A percentile compares a stretch with the other conserved stretches of the same genome.
These are phyloP conservation scores for Paramarasmius palmivorus DNA, from an alignment of 1,284 basidiomycete species.

Conservation along the genomic window DNA sequence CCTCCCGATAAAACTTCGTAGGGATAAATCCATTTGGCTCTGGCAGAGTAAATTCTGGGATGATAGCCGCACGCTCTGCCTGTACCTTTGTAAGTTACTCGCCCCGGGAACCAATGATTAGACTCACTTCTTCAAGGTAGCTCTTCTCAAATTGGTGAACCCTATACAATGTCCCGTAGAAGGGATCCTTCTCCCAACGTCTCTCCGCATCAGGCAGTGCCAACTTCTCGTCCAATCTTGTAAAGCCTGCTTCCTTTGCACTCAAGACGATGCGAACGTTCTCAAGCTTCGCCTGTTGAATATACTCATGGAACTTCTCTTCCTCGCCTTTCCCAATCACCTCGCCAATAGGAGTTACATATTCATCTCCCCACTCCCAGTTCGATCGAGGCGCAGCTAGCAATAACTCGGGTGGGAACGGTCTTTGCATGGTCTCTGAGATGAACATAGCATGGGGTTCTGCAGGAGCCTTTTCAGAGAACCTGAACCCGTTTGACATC, in stretches of 20 bases:
- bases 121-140: conserved; percentile 40
- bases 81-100: conserved; percentile 24
- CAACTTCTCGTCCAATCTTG: conserved; percentile 16
- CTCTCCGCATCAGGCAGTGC: conserved; percentile 35
- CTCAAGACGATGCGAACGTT: conserved; percentile 46
- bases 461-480: conserved; percentile 26
- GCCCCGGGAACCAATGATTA: background rate
- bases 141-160: conserved; percentile 39
- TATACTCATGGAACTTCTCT: background rate
- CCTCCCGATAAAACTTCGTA: conserved; percentile 49
- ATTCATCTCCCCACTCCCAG: conserved; percentile 1
- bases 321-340: background rate
- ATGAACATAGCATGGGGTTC: conserved; percentile 1
- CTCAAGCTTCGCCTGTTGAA: conserved; percentile 44
- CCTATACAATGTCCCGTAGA: conserved; percentile 57
- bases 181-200: conserved; percentile 45
- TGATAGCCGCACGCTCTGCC: conserved; percentile 19
- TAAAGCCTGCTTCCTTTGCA: conserved; percentile 31
- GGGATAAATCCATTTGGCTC: conserved; percentile 62
- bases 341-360: background rate
- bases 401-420: background rate
- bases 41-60: conserved; percentile 29
- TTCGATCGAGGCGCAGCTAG: conserved; percentile 25
- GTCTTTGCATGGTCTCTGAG: conserved; percentile 1
- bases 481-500: conserved; percentile 58